Evolutionary conservation across 176 grass and related monocot genomes (phyloP).

Genomic region (Musa schizocarpa): DNA sequence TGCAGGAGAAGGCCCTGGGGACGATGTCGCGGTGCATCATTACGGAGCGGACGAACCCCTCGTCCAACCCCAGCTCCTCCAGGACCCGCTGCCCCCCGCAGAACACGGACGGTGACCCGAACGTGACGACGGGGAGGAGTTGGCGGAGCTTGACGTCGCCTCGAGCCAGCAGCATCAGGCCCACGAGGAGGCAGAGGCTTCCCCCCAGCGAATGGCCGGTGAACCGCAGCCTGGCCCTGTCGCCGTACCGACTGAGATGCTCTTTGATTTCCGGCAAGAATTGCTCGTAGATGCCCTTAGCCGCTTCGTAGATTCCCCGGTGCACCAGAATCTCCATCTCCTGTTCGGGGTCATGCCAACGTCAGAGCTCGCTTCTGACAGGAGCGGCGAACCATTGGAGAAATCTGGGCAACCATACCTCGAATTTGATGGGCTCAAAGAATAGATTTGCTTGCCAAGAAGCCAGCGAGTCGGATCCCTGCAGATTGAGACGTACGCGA

Average conservation of each 20-base stretch:
- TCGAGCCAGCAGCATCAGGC: slow-evolving; percentile 76
- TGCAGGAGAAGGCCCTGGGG: slow-evolving; percentile 90
- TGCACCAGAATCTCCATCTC: slow-evolving; percentile 69
- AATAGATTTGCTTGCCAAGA: slow-evolving; percentile 98
- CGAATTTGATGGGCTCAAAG: slow-evolving; percentile 67
- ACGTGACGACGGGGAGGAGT: slow-evolving; percentile 70
- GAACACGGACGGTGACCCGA: slow-evolving; percentile 87
- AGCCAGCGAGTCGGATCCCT: slow-evolving; percentile 91
- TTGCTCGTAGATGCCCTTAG: slow-evolving; percentile 91
- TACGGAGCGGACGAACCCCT: slow-evolving; percentile 54
- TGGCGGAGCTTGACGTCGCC: slow-evolving; percentile 26
- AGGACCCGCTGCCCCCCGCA: slow-evolving; percentile 66
- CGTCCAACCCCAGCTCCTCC: slow-evolving; percentile 54
- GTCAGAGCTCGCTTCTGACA: background rate
- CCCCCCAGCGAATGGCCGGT: slow-evolving; percentile 95
- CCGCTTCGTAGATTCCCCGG: slow-evolving; percentile 94
- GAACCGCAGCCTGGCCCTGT: slow-evolving; percentile 41
- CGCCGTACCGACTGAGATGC: slow-evolving; percentile 30
- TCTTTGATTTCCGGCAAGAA: slow-evolving; percentile 50
- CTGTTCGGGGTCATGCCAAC: slow-evolving; percentile 10
- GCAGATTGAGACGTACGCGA: background rate
- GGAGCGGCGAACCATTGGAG: background rate
- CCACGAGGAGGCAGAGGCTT: slow-evolving; percentile 75
- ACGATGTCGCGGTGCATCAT: slow-evolving; percentile 96
- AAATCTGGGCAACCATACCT: background rate